Evolutionary conservation across 495 filamentous ascomycete species (phyloP).

Genomic region (Talaromyces borbonicus): DNA sequence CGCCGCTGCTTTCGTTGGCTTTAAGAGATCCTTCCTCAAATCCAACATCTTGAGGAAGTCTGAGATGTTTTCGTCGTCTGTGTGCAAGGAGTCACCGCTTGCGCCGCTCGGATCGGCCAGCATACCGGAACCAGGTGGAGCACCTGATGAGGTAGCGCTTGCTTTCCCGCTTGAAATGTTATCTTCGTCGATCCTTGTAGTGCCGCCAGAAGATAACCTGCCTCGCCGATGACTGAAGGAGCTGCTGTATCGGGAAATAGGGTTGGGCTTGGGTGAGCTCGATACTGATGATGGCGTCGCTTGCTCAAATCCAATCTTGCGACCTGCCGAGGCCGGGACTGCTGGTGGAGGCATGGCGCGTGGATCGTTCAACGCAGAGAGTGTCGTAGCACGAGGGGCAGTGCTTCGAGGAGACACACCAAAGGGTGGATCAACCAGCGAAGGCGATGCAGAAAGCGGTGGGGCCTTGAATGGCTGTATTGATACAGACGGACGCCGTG

Average conservation of each 20-base stretch:
- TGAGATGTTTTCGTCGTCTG: constrained; percentile 84
- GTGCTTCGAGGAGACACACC: constrained; percentile 55
- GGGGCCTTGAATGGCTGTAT: constrained; percentile 95
- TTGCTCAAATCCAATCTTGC: constrained; percentile 42
- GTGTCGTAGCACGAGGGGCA: constrained; percentile 39
- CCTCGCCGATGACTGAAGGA: constrained; percentile 81
- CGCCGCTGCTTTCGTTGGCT: constrained; percentile 45
- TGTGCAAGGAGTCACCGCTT: constrained; percentile 71
- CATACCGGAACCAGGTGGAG: constrained; percentile 76
- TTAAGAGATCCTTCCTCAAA: constrained; percentile 65
- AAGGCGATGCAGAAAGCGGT: constrained; percentile 84
- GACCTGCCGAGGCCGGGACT: constrained; percentile 22
- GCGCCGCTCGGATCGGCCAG: constrained; percentile 63
- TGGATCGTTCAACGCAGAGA: constrained; percentile 53
- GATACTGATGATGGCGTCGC: constrained; percentile 50
- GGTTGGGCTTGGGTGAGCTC: constrained; percentile 64
- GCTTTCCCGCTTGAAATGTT: constrained; percentile 78
- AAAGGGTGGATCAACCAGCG: constrained; percentile 40
- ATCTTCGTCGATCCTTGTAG: constrained; percentile 71
- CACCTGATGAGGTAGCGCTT: constrained; percentile 70
- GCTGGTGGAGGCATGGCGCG: constrained; percentile 56
- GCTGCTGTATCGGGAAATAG: constrained; percentile 62
- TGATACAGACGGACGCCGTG: constrained; percentile 75
- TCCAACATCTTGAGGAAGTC: constrained; percentile 87
- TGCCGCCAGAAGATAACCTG: constrained; percentile 62